Percentiles rank a stretch among this genome's conserved stretches.
These are phyloP conservation scores for Pleurotus platypus DNA, from an alignment of 768 basidiomycete species.

Conservation along the genomic window DNA sequence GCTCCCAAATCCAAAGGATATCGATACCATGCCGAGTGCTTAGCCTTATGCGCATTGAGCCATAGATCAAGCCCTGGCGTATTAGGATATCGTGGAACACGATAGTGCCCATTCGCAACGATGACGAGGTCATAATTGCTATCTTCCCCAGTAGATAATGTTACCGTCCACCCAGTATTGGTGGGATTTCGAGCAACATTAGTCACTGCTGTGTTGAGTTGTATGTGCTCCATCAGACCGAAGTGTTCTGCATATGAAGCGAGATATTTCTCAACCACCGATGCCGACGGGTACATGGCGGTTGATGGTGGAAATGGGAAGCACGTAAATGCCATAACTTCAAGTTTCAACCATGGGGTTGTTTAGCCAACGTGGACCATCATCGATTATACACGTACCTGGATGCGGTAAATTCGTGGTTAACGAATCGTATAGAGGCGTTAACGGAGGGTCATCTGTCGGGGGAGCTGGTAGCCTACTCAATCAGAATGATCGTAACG, in stretches of 20 bases:
- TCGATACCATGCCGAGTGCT: slow-evolving; percentile 70
- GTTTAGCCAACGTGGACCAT: slow-evolving; percentile 76
- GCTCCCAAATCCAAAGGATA: slow-evolving; percentile 40
- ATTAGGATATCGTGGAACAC: slow-evolving; percentile 56
- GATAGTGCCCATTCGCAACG: slow-evolving; percentile 76
- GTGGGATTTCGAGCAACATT: slow-evolving; percentile 34
- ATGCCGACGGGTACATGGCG: slow-evolving; percentile 62
- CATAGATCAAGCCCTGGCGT: slow-evolving; percentile 59
- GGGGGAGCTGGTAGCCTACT: slow-evolving; percentile 56
- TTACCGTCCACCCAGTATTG: slow-evolving; percentile 44
- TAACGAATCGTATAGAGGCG: slow-evolving; percentile 75
- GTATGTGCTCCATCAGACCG: slow-evolving; percentile 56
- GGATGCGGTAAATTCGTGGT: slow-evolving; percentile 83
- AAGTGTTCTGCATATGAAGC: slow-evolving; percentile 62
- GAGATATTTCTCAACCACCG: slow-evolving; percentile 65
- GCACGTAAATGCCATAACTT: slow-evolving; percentile 65
- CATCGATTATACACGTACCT: slow-evolving; percentile 35
- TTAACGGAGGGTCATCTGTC: slow-evolving; percentile 48
- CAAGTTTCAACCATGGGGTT: slow-evolving; percentile 76
- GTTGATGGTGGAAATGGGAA: slow-evolving; percentile 71
- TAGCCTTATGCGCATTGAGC: slow-evolving; percentile 47
- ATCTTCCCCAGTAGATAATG: slow-evolving; percentile 29
- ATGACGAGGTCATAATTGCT: slow-evolving; percentile 60
- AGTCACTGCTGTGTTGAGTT: slow-evolving; percentile 55
- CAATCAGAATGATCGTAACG: not conserved